Evolutionary conservation across 352 stramenopile genomes (phyloP).

Genomic region (Pythium phragmiticola): DNA sequence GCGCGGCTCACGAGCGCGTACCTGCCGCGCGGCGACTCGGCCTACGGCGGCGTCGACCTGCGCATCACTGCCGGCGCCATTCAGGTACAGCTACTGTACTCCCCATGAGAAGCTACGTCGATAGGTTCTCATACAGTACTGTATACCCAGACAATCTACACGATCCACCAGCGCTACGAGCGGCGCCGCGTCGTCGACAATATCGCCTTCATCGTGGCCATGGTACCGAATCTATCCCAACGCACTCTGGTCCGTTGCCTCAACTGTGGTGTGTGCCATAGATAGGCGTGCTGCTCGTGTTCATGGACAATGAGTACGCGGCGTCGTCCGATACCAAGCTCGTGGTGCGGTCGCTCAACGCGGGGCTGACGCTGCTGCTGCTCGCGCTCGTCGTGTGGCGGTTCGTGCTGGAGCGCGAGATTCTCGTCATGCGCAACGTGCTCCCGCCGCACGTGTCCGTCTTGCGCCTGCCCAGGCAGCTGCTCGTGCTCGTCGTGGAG

Average conservation of each 20-base stretch:
- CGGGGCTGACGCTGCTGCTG: conserved; percentile 43
- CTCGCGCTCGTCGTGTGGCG: conserved; percentile 53
- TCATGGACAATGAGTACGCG: conserved; percentile 68
- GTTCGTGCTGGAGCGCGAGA: conserved; percentile 52
- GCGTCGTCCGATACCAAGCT: conserved; percentile 35
- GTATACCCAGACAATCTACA: conserved; percentile 48
- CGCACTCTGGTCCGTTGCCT: not conserved
- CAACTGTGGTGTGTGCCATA: conserved; percentile 6
- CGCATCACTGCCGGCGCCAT: conserved; percentile 56
- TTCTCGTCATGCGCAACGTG: conserved; percentile 62
- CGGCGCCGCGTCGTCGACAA: conserved; percentile 63
- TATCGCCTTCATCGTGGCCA: conserved; percentile 46
- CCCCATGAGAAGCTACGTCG: not conserved
- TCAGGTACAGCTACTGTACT: conserved; percentile 27
- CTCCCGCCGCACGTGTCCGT: conserved; percentile 55
- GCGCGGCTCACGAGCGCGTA: conserved; percentile 41
- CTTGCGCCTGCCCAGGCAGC: conserved; percentile 42
- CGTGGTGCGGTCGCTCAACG: conserved; percentile 41
- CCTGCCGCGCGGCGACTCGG: conserved; percentile 25
- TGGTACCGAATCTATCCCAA: conserved; percentile 24
- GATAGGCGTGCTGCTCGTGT: conserved; percentile 56
- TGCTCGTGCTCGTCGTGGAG: conserved; percentile 46
- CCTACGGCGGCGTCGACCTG: conserved; percentile 24
- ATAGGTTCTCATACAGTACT: not conserved
- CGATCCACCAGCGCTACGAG: conserved; percentile 63